Evolutionary conservation across 495 filamentous ascomycete species (phyloP), one percentile per base, ranked within the genome.

Genomic region (Acidiella bohemica): DNA sequence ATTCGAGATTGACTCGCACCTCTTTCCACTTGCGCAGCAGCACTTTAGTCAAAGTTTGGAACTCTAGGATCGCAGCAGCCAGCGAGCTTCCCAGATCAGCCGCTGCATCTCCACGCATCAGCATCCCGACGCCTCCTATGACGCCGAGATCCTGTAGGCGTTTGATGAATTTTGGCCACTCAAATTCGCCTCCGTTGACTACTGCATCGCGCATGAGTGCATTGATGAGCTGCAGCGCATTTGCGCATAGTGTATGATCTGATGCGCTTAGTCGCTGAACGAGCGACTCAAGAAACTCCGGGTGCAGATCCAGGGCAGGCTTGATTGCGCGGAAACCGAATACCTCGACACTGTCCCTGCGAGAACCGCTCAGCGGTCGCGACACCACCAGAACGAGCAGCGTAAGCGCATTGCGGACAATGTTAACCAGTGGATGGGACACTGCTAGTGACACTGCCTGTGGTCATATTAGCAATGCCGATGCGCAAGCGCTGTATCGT

Each of bases 141-240:
- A 94, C 75, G 0, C 90, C 92, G 18, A 95, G 62, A 60, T 96
- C 88, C 55, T 96, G 92, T 41, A 96, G 60, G 50, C 73, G 70
- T 60, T 92, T 92, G 41, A 99, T 88, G 53, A 96, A 93, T 44
- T 80, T 86, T 12, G 86, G 83, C 92, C 92, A 99, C 55, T 96
- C 87, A 3, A 58, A 52, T 32, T 72, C 75, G 17, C 70, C 67
- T 36, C 88, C 84, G 57, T 76, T 80, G n/a, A 81, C 77, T 35
- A 95, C 78, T 2, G 86, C 81, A 58, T 99, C 92, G 32, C 90
- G 72, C 70, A 96, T 92, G 14, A 99, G 68, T 0, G 87, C 81
- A 55, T 96, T 99, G 54, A 99, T 82, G 42, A 99, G 65, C 64
- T 92, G 86, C 25, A 99, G 64, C 2, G 90, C 84, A 62, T 95